Evolutionary conservation across 2,329 filamentous ascomycete species (phyloP), one percentile per base, ranked within the genome.

Genomic region (Fusarium sulawesiense): DNA sequence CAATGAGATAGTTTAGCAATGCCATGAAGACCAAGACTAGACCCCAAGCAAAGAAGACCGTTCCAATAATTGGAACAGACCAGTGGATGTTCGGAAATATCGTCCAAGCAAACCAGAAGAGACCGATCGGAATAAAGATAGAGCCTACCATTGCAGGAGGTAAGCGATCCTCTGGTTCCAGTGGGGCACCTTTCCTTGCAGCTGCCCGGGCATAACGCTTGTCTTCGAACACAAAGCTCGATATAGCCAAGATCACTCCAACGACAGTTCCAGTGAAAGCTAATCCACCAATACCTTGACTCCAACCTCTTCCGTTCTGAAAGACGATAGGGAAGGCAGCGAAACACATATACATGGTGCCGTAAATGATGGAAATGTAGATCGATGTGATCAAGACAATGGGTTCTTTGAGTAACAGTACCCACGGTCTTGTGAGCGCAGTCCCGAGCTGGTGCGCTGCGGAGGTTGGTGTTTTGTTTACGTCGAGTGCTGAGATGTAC

Each of bases 341-440:
- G 25, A 68, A 68, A 4, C 65, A 68, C 65, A 69, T 69, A 1
- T 68, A 68, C 34, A 69, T 54, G 2, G 60, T 68, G 1, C 66
- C 66, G 4, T 68, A 69, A 1, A 65, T 65, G 7, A 87, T 89
- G 46, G 89, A 88, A 80, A 91, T 86, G 79, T 92, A 92, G 12
- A 92, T 82, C 7, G 86, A 87, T 1, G 88, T 81, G 3, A 92
- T 78, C 4, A 90, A 75, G 12, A 92, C 89, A 70, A 93, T 93
- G 4, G 91, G 91, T 71, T 93, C 91, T 57, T 80, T 80, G 82
- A 93, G 90, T 7, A 93, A 83, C 14, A 93, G 81, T 18, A 89
- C 79, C 90, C 90, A 92, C 0, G 91, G 91, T 2, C 91, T 84
- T 34, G 18, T 85, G 82, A 55, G 78, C 0, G 72, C 73, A 11